phyloP scores from a whole-genome alignment of 225 moss, liverwort and hornwort species.

The Physcomitrium patens region DNA sequence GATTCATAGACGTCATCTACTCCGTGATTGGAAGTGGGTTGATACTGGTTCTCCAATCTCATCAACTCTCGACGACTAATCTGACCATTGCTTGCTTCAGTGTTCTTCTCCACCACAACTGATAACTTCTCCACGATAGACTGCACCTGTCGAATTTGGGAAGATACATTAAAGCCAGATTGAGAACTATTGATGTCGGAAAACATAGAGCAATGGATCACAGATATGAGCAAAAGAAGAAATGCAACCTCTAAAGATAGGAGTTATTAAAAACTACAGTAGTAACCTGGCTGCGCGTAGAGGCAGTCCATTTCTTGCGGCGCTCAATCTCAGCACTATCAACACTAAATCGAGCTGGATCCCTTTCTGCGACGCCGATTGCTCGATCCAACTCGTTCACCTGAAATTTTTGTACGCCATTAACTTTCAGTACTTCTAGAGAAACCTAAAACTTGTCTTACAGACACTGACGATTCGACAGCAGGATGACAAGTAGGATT shows the following conservation, averaged over 20 bases:
- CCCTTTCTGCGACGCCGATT: slow-evolving; percentile 80
- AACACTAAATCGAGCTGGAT: slow-evolving; percentile 81
- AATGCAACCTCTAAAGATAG: not conserved
- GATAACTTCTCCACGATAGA: slow-evolving; percentile 50
- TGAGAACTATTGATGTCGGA: not conserved
- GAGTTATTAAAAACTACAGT: not conserved
- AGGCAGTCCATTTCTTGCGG: slow-evolving; percentile 80
- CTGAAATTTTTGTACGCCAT: slow-evolving; percentile 36
- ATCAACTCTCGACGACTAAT: slow-evolving; percentile 60
- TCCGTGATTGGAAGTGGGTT: slow-evolving; percentile 44
- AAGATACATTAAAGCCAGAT: slow-evolving; percentile 6
- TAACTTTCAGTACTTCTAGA: not conserved
- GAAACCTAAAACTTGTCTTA: not conserved
- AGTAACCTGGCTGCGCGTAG: slow-evolving; percentile 66
- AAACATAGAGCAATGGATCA: not conserved
- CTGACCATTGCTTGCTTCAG: slow-evolving; percentile 47
- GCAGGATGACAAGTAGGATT: not conserved
- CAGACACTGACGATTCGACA: not conserved
- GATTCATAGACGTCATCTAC: slow-evolving; percentile 55
- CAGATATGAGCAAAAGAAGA: not conserved
- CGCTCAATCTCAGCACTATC: slow-evolving; percentile 72
- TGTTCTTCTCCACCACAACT: slow-evolving; percentile 36
- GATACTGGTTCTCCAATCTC: slow-evolving; percentile 56
- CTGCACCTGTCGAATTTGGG: slow-evolving; percentile 37
- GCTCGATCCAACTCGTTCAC: slow-evolving; percentile 92